phyloP scores from a whole-genome alignment of 2,329 filamentous ascomycete species.

The Pseudovirgaria hyperparasitica region DNA sequence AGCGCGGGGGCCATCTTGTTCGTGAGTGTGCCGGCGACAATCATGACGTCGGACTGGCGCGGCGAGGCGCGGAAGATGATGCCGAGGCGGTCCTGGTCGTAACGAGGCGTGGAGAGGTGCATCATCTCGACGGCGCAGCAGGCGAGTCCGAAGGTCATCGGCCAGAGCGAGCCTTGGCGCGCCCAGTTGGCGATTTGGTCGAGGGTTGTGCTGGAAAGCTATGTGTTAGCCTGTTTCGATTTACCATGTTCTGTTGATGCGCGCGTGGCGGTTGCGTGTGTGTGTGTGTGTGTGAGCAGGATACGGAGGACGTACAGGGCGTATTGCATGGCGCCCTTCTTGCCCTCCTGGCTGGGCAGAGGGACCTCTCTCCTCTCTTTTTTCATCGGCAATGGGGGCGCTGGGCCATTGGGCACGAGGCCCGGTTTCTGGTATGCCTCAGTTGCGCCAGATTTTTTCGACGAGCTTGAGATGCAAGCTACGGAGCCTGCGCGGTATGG shows the following conservation, averaged over 20 bases:
- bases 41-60: slow-evolving; percentile 87
- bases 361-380: slow-evolving; percentile 56
- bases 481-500: slow-evolving; percentile 49
- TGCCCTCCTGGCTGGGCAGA: slow-evolving; percentile 64
- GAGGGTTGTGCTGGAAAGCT: slow-evolving; percentile 51
- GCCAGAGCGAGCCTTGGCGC: slow-evolving; percentile 79
- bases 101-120: slow-evolving; percentile 81
- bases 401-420: slow-evolving; percentile 41
- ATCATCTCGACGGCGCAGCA: slow-evolving; percentile 94
- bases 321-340: slow-evolving; percentile 73
- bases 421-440: slow-evolving; percentile 39
- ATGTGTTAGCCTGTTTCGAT: slow-evolving; percentile 8
- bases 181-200: slow-evolving; percentile 80
- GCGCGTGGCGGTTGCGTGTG: not conserved
- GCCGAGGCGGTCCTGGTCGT: slow-evolving; percentile 80
- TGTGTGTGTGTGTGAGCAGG: too few species aligned
- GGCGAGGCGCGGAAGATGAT: slow-evolving; percentile 89
- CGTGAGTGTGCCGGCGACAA: slow-evolving; percentile 82
- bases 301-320: slow-evolving; percentile 56
- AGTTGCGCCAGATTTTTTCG: slow-evolving; percentile 51
- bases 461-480: slow-evolving; percentile 53
- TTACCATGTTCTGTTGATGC: too few species aligned
- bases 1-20: slow-evolving; percentile 95
- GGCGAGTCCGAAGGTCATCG: slow-evolving; percentile 79
- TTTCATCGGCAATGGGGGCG: slow-evolving; percentile 39